Evolutionary conservation across 768 basidiomycete species (phyloP).

Genomic region (Calocybe cyanea): DNA sequence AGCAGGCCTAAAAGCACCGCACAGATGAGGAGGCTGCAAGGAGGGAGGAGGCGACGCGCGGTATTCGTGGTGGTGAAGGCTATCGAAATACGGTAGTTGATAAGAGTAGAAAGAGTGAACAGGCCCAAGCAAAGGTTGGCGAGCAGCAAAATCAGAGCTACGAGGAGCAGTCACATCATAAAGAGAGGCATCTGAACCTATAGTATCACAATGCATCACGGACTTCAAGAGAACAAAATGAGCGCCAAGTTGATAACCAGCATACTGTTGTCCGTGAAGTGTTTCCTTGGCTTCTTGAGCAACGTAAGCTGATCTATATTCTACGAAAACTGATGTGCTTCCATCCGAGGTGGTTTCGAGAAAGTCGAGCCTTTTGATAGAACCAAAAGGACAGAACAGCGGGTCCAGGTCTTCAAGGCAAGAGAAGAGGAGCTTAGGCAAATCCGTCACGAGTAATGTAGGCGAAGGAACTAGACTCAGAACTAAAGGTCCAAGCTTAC

Average conservation of each 20-base stretch:
- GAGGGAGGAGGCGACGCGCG: slow-evolving; percentile 15
- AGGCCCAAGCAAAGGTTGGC: slow-evolving; percentile 15
- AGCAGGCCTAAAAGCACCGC: slow-evolving; percentile 6
- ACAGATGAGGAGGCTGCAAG: slow-evolving; percentile 9
- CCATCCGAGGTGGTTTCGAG: slow-evolving; percentile 33
- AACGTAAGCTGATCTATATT: slow-evolving; percentile 49
- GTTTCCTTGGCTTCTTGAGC: slow-evolving; percentile 64
- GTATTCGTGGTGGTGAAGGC: slow-evolving; percentile 7
- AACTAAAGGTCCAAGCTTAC: slow-evolving; percentile 27
- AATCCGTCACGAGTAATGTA: slow-evolving; percentile 57
- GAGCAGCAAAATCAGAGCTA: slow-evolving; percentile 14
- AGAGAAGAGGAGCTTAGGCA: slow-evolving; percentile 66
- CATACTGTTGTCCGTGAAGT: slow-evolving; percentile 62
- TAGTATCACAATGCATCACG: slow-evolving; percentile 18
- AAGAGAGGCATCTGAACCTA: slow-evolving; percentile 11
- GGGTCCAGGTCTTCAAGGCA: slow-evolving; percentile 65
- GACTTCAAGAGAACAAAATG: slow-evolving; percentile 27
- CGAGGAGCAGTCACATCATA: slow-evolving; percentile 12
- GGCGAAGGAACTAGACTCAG: slow-evolving; percentile 39
- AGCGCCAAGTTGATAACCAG: slow-evolving; percentile 35
- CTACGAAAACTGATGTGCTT: slow-evolving; percentile 57
- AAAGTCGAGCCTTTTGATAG: slow-evolving; percentile 59
- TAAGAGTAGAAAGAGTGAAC: slow-evolving; percentile 9
- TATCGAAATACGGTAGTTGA: slow-evolving; percentile 9
- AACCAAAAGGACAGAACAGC: slow-evolving; percentile 70